Base-by-base conservation (phyloP, 2,329 filamentous ascomycete species). In the Beauveria sp. region DNA sequence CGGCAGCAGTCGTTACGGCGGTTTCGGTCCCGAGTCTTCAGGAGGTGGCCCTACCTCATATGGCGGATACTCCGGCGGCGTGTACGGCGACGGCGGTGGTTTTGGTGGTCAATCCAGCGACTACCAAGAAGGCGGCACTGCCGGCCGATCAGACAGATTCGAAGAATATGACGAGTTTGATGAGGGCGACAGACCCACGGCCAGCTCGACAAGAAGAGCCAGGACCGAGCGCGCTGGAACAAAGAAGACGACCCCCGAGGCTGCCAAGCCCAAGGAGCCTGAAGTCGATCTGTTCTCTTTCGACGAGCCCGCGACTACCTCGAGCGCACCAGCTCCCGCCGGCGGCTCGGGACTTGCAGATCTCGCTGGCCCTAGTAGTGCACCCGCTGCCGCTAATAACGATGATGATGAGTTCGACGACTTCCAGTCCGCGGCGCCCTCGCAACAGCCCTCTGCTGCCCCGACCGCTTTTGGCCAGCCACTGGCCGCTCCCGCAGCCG, bases 141-240 rank as follows among this genome's bases (percentile, higher is more conserved):
- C 31, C 31, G 65, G 79, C 68, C 79, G 87, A 62, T 79, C 82
- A 61, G 92, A 96, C 66, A 85, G 88, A 66, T 99, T 97, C 68
- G 93, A 98, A 68, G 95, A 97, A 75, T 99, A 99, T 70, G 93
- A 99, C 71, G 95, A 99, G 75, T 93, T 88, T 69, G 93, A 98
- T 61, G 95, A 96, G 69, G 91, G 83, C 46, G 76, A 80, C 40
- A 70, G 76, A 60, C 78, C 78, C 26, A 69, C 73, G 1, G 76
- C 84, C 26, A 84, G 80, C 68, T 76, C 64, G 46, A 63, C 72
- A 10, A 72, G 71, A 64, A 68, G 68, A 64, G 66, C 73, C 4
- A 68, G 68, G 63, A 67, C 73, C 6, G 74, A 76, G 60, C 65
- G 68, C 3, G 57, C 69, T 45, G 64, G 70, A 66, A 20, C 65